Conservation (phyloP, 2,329 filamentous ascomycete species). For the Ceratocystis harringtonii region DNA sequence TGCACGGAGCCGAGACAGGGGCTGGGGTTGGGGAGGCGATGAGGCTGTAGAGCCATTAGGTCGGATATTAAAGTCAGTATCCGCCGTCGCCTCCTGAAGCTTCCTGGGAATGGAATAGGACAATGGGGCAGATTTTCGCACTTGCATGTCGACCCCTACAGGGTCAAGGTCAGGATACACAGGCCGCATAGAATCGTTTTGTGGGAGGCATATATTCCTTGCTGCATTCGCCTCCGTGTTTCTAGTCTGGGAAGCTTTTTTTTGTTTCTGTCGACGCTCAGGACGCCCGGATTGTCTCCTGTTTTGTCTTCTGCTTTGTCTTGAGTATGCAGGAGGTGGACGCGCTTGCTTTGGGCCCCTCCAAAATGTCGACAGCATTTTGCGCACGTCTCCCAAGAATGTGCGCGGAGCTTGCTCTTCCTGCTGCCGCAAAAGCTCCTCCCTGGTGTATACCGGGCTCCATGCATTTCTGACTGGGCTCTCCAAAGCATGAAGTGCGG, state of each 20-base stretch:
- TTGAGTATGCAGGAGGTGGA: not conserved
- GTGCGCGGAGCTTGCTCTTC: constrained; percentile 10
- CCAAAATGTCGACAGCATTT: not conserved
- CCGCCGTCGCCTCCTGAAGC: too few relatives aligned
- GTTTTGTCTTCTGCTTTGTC: not conserved
- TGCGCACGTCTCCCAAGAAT: not conserved
- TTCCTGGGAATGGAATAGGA: too few relatives aligned
- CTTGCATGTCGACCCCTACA: too few relatives aligned
- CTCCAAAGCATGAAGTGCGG: not conserved
- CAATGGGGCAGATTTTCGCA: too few relatives aligned
- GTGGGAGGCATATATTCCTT: too few relatives aligned
- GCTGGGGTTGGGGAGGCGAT: not conserved
- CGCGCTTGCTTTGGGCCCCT: not conserved
- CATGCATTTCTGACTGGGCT: constrained; percentile 2
- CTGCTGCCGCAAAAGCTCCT: constrained; percentile 9
- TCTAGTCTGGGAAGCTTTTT: not conserved
- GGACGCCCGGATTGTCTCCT: not conserved
- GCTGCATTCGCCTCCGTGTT: not conserved
- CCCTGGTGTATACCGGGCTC: constrained; percentile 6
- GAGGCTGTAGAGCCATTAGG: not conserved
- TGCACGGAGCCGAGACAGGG: too few relatives aligned
- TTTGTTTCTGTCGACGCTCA: not conserved
- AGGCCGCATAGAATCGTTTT: not conserved
- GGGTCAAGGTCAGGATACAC: not conserved
- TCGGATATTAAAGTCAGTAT: too few relatives aligned